phyloP scores from a whole-genome alignment of 2,329 filamentous ascomycete species.

The Cladorrhinum sp. region DNA sequence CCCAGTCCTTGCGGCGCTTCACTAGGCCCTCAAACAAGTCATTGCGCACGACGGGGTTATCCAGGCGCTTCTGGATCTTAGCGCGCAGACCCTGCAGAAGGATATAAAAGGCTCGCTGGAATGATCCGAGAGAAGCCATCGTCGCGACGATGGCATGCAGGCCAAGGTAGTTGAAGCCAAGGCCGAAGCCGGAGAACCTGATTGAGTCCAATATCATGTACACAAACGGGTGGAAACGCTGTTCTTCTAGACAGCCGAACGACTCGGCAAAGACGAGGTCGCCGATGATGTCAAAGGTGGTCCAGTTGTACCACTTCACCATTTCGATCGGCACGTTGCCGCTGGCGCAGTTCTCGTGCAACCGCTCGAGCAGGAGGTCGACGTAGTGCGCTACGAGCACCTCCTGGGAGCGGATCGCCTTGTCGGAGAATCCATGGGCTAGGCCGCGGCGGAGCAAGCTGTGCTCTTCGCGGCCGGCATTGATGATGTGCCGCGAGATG shows the following conservation, averaged over 20 bases:
- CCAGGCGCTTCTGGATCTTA: too few relatives aligned
- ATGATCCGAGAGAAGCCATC: too few relatives aligned
- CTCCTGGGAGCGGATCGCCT: conserved; percentile 21
- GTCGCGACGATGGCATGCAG: too few relatives aligned
- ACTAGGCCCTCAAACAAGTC: too few relatives aligned
- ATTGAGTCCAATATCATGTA: too few relatives aligned
- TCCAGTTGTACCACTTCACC: conserved; percentile 23
- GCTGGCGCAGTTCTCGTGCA: conserved; percentile 9
- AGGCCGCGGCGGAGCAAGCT: conserved; percentile 17
- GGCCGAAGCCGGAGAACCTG: too few relatives aligned
- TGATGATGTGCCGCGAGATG: conserved; percentile 15
- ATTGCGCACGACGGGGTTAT: too few relatives aligned
- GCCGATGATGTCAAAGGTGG: conserved; percentile 29
- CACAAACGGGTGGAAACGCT: conserved; percentile 22
- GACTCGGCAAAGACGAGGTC: conserved; percentile 28
- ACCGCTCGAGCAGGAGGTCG: conserved; percentile 16
- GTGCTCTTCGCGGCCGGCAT: conserved; percentile 16
- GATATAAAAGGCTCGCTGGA: too few relatives aligned
- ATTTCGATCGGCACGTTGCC: conserved; percentile 19
- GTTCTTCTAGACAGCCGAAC: conserved; percentile 25
- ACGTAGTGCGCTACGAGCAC: conserved; percentile 16
- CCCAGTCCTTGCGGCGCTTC: too few relatives aligned
- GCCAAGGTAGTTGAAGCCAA: too few relatives aligned
- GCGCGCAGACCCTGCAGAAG: too few relatives aligned
- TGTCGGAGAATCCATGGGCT: conserved; percentile 24